Evolutionary conservation across 2,329 filamentous ascomycete species (phyloP).

Genomic region (Aspergillus tubingensis): DNA sequence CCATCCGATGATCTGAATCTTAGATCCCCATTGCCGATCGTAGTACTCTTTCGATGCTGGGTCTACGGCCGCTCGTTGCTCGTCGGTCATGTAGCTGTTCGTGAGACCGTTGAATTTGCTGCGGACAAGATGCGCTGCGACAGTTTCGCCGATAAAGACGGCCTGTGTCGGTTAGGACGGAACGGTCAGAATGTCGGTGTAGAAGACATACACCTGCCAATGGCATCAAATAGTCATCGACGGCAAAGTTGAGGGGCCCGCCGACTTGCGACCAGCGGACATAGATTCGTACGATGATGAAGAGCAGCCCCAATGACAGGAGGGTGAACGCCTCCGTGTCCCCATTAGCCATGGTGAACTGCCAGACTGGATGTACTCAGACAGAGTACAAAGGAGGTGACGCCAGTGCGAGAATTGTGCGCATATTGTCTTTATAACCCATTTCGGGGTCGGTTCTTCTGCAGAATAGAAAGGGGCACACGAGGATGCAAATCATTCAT

Average conservation of each 20-base stretch:
- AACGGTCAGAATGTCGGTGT: neutral
- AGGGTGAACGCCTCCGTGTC: constrained; percentile 49
- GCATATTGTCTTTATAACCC: no score
- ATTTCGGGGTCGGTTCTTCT: no score
- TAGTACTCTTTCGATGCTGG: constrained; percentile 49
- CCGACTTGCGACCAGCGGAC: constrained; percentile 51
- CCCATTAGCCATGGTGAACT: neutral
- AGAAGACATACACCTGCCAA: constrained; percentile 48
- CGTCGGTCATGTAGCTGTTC: constrained; percentile 58
- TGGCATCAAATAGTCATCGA: constrained; percentile 60
- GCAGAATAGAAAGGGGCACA: no score
- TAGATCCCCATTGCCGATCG: constrained; percentile 52
- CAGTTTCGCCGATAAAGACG: constrained; percentile 52
- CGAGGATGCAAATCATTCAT: no score
- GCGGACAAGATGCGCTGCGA: constrained; percentile 51
- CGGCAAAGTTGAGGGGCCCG: constrained; percentile 44
- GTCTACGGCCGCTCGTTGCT: constrained; percentile 49
- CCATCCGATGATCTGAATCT: constrained; percentile 57
- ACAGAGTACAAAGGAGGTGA: no score
- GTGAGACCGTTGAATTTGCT: constrained; percentile 52
- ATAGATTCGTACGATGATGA: constrained; percentile 53
- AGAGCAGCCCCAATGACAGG: constrained; percentile 49
- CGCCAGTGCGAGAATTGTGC: no score
- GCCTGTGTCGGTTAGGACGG: constrained; percentile 32
- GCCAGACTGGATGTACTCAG: no score